Evolutionary conservation across 768 basidiomycete species (phyloP), one percentile per base, ranked within the genome.

Genomic region (Neoboletus magnificus): DNA sequence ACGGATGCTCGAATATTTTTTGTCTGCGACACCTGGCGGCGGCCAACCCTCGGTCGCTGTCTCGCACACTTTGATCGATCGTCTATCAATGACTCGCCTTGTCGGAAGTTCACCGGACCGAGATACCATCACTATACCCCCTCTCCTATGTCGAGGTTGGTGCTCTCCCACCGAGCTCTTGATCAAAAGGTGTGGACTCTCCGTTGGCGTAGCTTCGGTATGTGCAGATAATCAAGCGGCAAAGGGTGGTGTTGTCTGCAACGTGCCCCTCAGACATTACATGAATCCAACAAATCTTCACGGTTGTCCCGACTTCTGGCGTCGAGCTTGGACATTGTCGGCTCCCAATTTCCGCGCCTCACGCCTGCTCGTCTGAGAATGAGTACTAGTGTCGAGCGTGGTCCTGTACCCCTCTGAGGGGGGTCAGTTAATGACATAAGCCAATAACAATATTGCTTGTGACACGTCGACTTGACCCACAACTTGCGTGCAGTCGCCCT

Each of bases 401-500:
- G n/a, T n/a, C n/a, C n/a, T n/a, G n/a, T n/a, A n/a, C 62, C 62
- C 59, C 62, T 40, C 44, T 1, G 3, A 40, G 11, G 50, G 56
- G 62, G 62, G 64, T 58, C 30, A 4, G n/a, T 9, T 29, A 3
- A 22, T 60, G 27, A 58, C 56, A 43, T 63, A 57, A 63, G 42
- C 52, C 20, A 32, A 23, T 40, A 18, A 35, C 13, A 18, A n/a
- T 13, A 12, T 39, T n/a, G 16, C 18, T 49, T 49, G 35, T 23
- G 36, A 63, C 67, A 71, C 69, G 70, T 70, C 59, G 43, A 54
- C 65, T 40, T 33, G 4, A 1, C 9, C 9, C 22, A 15, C 16
- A 41, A 56, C 54, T 22, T 27, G 18, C 41, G 16, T 44, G 32
- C 39, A 41, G 45, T 42, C 25, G 20, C 29, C 27, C 8, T 11